Base-by-base conservation (phyloP, 257 asterid genomes). In the Ballota nigra region DNA sequence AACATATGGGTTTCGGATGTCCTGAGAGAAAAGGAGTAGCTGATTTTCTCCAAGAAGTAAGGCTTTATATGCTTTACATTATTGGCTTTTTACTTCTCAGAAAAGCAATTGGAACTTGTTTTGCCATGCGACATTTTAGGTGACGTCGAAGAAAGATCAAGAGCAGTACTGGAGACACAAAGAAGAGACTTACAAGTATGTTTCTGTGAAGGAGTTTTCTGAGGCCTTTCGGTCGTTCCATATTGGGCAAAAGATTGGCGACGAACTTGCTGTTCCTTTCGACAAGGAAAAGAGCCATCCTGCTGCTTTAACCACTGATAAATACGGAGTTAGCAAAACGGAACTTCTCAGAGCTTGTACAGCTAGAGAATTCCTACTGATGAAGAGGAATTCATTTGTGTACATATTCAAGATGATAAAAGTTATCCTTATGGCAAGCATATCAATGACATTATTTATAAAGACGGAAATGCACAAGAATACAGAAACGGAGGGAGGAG, bases 1-100 rank as follows among this genome's bases (percentile, higher is more conserved):
- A 88, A 68, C 29, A 12, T 53, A 81, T 85, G 88, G 97, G 98
- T 2, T 92, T 92, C 86, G 80, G 67, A 80, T 92, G 98, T 20
- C 98, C 98, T 0, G 86, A 83, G 71, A 86, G 98, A 74, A 92
- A 92, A 87, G 98, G 96, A 68, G 90, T 85, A 10, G 97, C 98
- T 47, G 98, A 93, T 69, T 93, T 90, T 73, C 73, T 93, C 69
- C 98, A 90, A 85, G 98, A 93, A 83, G 98, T 93, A 83, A 79
- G 45, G 49, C 23, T 66, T n/a, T 58, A 38, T 52, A 5, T 34
- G 11, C 41, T 28, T 43, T 59, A 22, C 16, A 15, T 34, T 18
- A 8, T 51, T 67, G 23, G 20, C 22, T 47, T 47, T 29, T 52
- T 31, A 15, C 55, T 56, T 59, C 28, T 61, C 55, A 45, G 33